These are phyloP conservation scores for Mycena filopes DNA, from an alignment of 768 basidiomycete genomes.

Conservation along the genomic window DNA sequence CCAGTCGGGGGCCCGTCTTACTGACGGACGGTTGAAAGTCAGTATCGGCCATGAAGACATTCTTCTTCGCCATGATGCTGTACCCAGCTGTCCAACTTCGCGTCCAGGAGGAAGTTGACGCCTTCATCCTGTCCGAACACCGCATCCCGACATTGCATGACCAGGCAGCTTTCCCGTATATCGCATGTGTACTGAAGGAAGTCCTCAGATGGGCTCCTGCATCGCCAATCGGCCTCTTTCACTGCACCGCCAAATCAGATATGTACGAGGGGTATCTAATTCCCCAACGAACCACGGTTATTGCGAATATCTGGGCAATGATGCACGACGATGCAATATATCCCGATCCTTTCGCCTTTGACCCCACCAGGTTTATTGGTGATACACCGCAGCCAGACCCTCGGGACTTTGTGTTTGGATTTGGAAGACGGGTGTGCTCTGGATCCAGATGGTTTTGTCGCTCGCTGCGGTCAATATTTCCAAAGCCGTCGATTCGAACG, in stretches of 20 bases:
- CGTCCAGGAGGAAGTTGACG: constrained; percentile 34
- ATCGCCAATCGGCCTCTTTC: constrained; percentile 19
- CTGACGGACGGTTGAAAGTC: not conserved
- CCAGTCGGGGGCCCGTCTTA: too few relatives aligned
- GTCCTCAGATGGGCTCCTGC: constrained; percentile 27
- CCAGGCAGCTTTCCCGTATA: constrained; percentile 27
- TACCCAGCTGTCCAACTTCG: constrained; percentile 31
- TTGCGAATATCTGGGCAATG: constrained; percentile 37
- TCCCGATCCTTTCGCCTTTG: constrained; percentile 35
- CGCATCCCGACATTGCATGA: constrained; percentile 34
- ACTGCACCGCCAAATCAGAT: constrained; percentile 25
- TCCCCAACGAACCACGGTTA: constrained; percentile 25
- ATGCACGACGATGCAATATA: constrained; percentile 37
- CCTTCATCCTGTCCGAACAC: constrained; percentile 21
- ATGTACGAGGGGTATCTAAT: constrained; percentile 25
- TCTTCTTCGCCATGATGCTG: constrained; percentile 33
- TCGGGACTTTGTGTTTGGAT: constrained; percentile 34
- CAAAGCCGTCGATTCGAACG: constrained; percentile 45
- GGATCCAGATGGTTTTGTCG: constrained; percentile 48
- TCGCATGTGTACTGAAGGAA: constrained; percentile 25
- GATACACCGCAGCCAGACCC: constrained; percentile 31
- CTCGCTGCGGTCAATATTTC: constrained; percentile 56
- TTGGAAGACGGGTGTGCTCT: constrained; percentile 34
- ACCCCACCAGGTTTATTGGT: constrained; percentile 35
- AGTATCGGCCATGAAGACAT: constrained; percentile 15